Base-by-base conservation (phyloP, 1,284 basidiomycete genomes). In the Grifola frondosa region DNA sequence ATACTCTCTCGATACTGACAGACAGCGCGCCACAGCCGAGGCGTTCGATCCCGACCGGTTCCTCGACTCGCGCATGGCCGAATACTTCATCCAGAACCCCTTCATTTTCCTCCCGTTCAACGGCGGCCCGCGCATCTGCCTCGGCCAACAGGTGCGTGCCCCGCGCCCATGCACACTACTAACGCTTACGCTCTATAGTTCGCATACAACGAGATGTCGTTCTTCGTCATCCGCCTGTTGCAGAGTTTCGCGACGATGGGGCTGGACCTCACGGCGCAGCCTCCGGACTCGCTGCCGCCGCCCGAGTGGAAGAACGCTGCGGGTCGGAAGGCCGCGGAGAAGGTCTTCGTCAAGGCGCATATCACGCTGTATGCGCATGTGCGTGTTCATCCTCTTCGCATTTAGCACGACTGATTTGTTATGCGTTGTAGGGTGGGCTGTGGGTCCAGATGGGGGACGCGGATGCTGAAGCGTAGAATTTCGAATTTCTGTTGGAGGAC, bases 81-180 rank as follows among this genome's bases (percentile, higher is more conserved):
- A 62, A 40, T 67, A 68, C 46, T 58, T 69, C 13, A 60, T 59
- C 0, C 54, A 65, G 1, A 72, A 71, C 50, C 70, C 74, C 3
- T 73, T 70, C 61, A 71, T 75, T 32, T 76, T 76, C 54, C 52
- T 74, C 3, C 73, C 75, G 0, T 77, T 77, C 58, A 73, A 73
- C 48, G 74, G 68, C 2, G 74, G 74, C 8, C 74, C 75, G 10
- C 66, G 74, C 5, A 73, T 74, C 41, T 75, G 72, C 44, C 61
- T 74, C 25, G 73, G 73, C 4, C 72, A 75, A 49, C 71, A 74
- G 57, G 71, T 65, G 23, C 11, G 59, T 29, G n/a, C n/a, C n/a
- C n/a, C n/a, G 10, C 9, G 26, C 26, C n/a, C n/a, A 28, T 9
- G 10, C 26, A n/a, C 10, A 9, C 26, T 28, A 28, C 9, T 28